A percentile compares a stretch with the other conserved stretches of the same genome.
Evolutionary conservation across 2,329 filamentous ascomycete genomes (phyloP).

Genomic region (Alternaria rosae): DNA sequence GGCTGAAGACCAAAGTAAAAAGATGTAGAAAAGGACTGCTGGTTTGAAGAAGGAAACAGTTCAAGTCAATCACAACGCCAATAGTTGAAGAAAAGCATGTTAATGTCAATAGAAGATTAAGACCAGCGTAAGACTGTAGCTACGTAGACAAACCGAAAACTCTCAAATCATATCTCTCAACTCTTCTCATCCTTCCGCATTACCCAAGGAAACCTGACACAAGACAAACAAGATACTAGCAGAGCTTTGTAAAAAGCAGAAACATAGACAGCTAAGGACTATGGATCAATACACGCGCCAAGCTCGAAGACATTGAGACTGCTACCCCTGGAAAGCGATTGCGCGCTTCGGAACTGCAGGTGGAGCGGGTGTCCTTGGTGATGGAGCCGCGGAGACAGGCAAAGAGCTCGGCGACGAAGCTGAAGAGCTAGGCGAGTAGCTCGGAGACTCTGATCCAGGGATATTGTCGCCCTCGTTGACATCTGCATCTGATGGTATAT

Average conservation of each 20-base stretch:
- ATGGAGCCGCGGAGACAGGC: neutral
- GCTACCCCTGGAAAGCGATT: neutral
- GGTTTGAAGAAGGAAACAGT: too few relatives aligned
- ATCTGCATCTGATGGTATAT: too few relatives aligned
- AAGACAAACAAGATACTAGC: neutral
- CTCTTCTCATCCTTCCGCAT: neutral
- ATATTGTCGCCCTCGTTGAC: too few relatives aligned
- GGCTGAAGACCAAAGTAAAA: too few relatives aligned
- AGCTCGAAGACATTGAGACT: neutral
- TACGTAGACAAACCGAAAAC: neutral
- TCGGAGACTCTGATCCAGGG: too few relatives aligned
- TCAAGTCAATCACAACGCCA: too few relatives aligned
- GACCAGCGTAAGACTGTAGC: neutral
- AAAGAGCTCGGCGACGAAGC: neutral
- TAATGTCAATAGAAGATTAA: neutral
- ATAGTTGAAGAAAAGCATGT: neutral
- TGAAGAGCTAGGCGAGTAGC: too few relatives aligned
- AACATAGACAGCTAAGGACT: neutral
- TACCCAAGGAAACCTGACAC: neutral
- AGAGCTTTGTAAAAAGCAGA: neutral
- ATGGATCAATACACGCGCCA: neutral
- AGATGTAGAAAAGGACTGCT: too few relatives aligned
- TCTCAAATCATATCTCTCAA: neutral
- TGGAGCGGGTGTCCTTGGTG: neutral
- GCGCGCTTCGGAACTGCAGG: neutral